Evolutionary conservation across 768 basidiomycete species (phyloP), one percentile per base, ranked within the genome.

Genomic region (Trametes gibbosa): DNA sequence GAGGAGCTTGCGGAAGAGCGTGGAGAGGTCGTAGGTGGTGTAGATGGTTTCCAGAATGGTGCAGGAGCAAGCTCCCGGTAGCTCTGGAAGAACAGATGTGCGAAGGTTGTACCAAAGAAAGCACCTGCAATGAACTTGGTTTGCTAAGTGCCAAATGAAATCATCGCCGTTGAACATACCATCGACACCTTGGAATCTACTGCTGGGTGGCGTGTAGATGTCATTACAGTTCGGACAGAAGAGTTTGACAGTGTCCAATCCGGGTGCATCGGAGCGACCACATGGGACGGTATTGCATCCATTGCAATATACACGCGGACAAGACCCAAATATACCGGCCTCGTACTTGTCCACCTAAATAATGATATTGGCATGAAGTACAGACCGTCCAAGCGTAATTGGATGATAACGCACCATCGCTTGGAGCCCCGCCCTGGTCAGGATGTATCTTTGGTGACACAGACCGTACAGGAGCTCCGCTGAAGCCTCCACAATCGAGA

Each of bases 61-160:
- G 93, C 92, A 0, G 95, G 91, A 9, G 92, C 86, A n/a, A 95
- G 83, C 71, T 96, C 94, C 24, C 92, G 90, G 76, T 96, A 98
- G 62, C 91, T 95, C 70, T 98, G 95, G 82, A 98, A 98, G 77
- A 98, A 96, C 24, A 99, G 81, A 68, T 98, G 95, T 1, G 95
- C 81, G 73, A 99, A 99, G n/a, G 96, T 98, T 0, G 96, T 98
- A 21, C 97, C 97, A 77, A 99, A 99, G 77, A 98, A 99, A 12
- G 97, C 97, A 62, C 96, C 95, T 98, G 62, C 35, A 14, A 6
- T 39, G 37, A 39, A 14, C 60, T 39, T 62, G 0, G 46, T 29
- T 13, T 13, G 35, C 21, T 4, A 13, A 10, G 17, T 6, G 25
- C 12, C 37, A 37, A 14, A 27, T 3, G 8, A 13, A 23, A 21